Base-by-base conservation (phyloP, 2,329 filamentous ascomycete genomes). In the Cercospora zeae-maydis region DNA sequence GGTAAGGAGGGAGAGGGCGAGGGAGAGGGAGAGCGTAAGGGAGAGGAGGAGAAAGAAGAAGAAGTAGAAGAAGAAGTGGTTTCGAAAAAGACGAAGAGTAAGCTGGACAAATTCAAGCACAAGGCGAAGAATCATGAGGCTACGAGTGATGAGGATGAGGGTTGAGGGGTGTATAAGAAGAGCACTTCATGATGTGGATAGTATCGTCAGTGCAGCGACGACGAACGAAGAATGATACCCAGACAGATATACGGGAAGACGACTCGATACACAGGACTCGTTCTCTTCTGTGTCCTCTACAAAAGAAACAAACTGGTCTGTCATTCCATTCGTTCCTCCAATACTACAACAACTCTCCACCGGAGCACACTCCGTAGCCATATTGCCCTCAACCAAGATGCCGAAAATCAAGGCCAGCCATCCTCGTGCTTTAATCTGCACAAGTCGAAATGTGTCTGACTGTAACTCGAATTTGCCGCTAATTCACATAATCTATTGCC, bases 121-220 rank as follows among this genome's bases (percentile, higher is more conserved):
- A 67, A 67, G 62, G 74, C 75, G 66, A 79, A 77, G 68, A 84
- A 84, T 67, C 81, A 83, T 57, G 83, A 84, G 63, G 80, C 81
- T 6, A 85, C 82, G 14, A 84, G 82, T 67, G 82, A 84, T 55
- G 82, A 84, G 69, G 81, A 83, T 19, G 80, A 82, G 36, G 52
- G 51, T 37, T 66, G 58, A 67, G 30, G 14, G 11, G 13, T 27
- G 49, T 21, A 6, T 16, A 19, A 33, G 21, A 27, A 13, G 8
- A 4, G 31, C 31, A 34, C 4, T 9, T 34, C 8, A 9, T 34
- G 10, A 9, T 8, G 10, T 5, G 30, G 30, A 31, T 31, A 9
- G 9, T 9, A 31, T 9, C 4, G 9, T 31, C 8, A 4, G 8
- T 34, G 21, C 42, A 7, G n/a, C 13, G 11, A 47, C 13, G 21